Percentiles rank a stretch among this genome's conserved stretches.
These are phyloP conservation scores for Thuidium tamariscinum DNA, from an alignment of 225 moss, liverwort and hornwort species.

Conservation along the genomic window DNA sequence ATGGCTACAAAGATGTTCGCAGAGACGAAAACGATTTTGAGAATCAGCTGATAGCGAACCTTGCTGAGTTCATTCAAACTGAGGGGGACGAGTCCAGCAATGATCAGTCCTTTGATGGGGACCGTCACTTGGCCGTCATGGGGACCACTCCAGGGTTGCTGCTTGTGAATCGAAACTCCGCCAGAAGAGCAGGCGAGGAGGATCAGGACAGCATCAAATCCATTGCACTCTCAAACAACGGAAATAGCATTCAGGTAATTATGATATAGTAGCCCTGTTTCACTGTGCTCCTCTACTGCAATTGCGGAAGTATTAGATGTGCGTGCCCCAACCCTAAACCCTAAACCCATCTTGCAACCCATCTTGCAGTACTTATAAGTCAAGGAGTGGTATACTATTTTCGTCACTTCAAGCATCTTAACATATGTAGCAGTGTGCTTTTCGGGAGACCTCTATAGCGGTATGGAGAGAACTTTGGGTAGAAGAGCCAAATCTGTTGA, in stretches of 20 bases:
- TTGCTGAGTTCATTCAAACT: constrained; percentile 73
- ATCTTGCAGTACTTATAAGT: not conserved
- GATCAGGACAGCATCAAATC: constrained; percentile 14
- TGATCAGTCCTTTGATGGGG: constrained; percentile 55
- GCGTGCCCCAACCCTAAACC: not conserved
- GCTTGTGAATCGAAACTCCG: not conserved
- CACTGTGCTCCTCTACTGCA: not conserved
- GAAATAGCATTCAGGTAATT: constrained; percentile 16
- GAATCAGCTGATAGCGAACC: constrained; percentile 43
- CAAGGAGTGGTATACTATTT: no score
- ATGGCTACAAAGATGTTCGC: constrained; percentile 46
- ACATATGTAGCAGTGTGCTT: not conserved
- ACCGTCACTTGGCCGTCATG: constrained; percentile 38
- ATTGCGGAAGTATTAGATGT: not conserved
- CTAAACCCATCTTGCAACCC: no score
- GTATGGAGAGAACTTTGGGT: no score
- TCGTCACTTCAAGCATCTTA: not conserved
- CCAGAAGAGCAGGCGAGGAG: constrained; percentile 1
- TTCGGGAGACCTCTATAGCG: not conserved
- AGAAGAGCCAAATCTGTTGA: not conserved
- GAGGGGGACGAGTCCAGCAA: constrained; percentile 59
- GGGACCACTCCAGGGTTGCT: constrained; percentile 23
- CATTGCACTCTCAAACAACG: not conserved
- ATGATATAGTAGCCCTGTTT: not conserved
- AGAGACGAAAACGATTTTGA: constrained; percentile 40